Evolutionary conservation across 305 asterid genomes (phyloP).

Genomic region (Fraxinus xanthoxyloides): DNA sequence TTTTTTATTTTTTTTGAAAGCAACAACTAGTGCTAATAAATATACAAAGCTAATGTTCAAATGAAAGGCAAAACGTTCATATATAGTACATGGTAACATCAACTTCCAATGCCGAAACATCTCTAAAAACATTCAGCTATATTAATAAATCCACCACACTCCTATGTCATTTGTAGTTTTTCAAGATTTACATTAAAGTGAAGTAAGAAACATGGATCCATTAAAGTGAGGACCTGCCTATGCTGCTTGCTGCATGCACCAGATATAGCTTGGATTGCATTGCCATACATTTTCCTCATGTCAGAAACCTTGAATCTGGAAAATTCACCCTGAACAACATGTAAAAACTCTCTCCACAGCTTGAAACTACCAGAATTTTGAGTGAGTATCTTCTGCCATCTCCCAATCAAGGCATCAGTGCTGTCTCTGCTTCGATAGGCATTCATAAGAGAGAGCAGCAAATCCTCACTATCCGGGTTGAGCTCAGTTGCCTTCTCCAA

Average conservation of each 20-base stretch:
- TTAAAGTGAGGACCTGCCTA: constrained; percentile 93
- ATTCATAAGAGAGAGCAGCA: constrained; percentile 78
- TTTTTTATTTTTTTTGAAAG: background rate
- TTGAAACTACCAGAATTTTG: constrained; percentile 77
- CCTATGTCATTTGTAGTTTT: background rate
- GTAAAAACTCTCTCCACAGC: constrained; percentile 90
- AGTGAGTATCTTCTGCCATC: constrained; percentile 83
- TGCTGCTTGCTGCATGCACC: constrained; percentile 83
- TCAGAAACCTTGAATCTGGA: constrained; percentile 96
- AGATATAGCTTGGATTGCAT: constrained; percentile 82
- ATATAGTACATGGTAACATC: background rate
- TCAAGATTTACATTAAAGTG: background rate
- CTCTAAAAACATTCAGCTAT: background rate
- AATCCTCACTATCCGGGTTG: constrained; percentile 81
- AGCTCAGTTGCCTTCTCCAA: constrained; percentile 89
- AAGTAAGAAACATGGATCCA: constrained; percentile 24
- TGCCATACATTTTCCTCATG: constrained; percentile 82
- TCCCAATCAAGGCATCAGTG: constrained; percentile 64
- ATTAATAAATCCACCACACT: background rate
- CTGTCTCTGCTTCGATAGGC: constrained; percentile 81
- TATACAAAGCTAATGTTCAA: constrained; percentile 7
- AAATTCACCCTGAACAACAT: constrained; percentile 75
- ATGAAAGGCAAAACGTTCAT: background rate
- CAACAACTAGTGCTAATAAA: constrained; percentile 6
- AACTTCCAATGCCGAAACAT: background rate